These are phyloP conservation scores for Symbiodinium pilosum DNA, from an alignment of 73 alveolate species.

Conservation along the genomic window DNA sequence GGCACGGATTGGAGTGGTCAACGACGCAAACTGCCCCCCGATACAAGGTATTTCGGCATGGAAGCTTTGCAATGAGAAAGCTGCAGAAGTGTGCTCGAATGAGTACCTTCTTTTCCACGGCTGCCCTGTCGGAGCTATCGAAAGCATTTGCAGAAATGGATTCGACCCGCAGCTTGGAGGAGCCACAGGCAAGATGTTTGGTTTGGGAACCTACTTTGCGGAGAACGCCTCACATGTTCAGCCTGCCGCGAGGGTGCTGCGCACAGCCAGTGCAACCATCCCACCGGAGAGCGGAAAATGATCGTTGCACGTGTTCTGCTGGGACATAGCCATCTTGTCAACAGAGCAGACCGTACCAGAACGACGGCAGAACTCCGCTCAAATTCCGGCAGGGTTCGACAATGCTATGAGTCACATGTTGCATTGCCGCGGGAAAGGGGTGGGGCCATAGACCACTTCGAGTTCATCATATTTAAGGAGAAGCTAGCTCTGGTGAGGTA, in stretches of 20 bases:
- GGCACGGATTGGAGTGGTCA: too few species aligned
- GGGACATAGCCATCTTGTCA: background rate
- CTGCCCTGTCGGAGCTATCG: background rate
- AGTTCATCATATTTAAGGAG: constrained; percentile 1
- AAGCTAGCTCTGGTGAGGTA: background rate
- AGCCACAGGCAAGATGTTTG: background rate
- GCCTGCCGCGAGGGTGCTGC: background rate
- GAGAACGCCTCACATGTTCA: constrained; percentile 7
- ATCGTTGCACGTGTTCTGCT: background rate
- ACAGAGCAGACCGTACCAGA: background rate
- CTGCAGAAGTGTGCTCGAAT: too few species aligned
- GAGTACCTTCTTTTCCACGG: background rate
- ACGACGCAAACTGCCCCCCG: too few species aligned
- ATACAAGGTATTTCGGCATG: too few species aligned
- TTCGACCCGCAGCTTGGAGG: background rate
- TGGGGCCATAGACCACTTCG: constrained; percentile 16
- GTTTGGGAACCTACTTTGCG: constrained; percentile 10
- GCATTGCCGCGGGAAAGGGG: background rate
- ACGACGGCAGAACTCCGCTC: background rate
- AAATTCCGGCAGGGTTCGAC: background rate
- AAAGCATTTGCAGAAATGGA: background rate
- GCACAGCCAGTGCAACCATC: background rate
- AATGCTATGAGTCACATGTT: background rate
- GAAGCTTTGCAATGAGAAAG: too few species aligned
- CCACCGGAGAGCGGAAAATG: background rate